These are phyloP conservation scores for Sporothrix mexicana DNA, from an alignment of 2,329 filamentous ascomycete genomes.

Conservation along the genomic window DNA sequence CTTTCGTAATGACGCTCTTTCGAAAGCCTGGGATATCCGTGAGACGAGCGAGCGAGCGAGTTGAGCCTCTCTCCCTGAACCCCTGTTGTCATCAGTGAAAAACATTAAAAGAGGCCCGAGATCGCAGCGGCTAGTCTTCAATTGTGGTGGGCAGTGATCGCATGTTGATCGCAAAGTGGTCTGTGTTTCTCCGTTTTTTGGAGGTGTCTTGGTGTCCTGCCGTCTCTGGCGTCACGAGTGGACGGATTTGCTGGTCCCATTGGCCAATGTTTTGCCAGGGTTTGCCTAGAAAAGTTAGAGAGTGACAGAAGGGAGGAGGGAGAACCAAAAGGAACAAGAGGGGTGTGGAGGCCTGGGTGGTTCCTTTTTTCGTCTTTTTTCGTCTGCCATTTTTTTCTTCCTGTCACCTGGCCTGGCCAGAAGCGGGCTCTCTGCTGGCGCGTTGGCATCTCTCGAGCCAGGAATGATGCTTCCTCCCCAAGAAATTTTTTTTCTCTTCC, in stretches of 20 bases:
- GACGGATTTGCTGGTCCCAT: background rate
- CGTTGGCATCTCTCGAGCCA: background rate
- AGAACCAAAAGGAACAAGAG: too few relatives aligned
- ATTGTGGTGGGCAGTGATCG: background rate
- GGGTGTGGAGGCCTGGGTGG: background rate
- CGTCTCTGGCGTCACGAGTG: slow-evolving; percentile 33
- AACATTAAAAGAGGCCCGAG: slow-evolving; percentile 18
- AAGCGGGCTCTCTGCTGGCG: background rate
- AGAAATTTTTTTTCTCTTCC: slow-evolving; percentile 28
- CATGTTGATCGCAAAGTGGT: background rate
- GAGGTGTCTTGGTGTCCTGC: too few relatives aligned
- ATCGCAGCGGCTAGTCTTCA: slow-evolving; percentile 31
- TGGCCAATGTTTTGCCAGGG: slow-evolving; percentile 27
- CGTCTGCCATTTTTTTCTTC: slow-evolving; percentile 3
- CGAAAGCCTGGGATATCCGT: slow-evolving; percentile 23
- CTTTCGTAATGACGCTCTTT: background rate
- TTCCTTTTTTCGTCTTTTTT: background rate
- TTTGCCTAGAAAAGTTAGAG: background rate
- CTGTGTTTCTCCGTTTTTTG: background rate
- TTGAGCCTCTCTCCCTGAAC: background rate
- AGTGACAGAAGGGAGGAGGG: background rate
- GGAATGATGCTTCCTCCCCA: slow-evolving; percentile 3
- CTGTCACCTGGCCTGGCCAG: slow-evolving; percentile 33
- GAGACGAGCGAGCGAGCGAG: background rate
- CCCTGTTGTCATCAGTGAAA: background rate